Conservation (phyloP, 2,329 filamentous ascomycete genomes). For the Colletotrichum paranaense region DNA sequence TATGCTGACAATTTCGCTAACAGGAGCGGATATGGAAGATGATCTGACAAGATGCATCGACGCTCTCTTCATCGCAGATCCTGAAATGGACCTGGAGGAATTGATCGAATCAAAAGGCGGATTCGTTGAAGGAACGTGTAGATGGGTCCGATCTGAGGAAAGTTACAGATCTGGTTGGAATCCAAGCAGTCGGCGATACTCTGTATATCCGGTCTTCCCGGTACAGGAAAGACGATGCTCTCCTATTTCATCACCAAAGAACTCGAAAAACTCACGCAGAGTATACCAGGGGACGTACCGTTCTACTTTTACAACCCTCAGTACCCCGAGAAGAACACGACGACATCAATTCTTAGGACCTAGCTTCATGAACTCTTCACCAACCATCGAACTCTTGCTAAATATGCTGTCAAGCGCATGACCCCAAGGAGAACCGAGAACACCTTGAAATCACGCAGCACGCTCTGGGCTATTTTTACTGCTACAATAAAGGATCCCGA, state of each 20-base stretch:
- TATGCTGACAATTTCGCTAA: no score
- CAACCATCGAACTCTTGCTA: no score
- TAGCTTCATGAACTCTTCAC: no score
- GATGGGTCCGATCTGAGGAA: background rate
- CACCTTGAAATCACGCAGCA: no score
- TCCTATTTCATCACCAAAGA: background rate
- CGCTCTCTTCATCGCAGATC: background rate
- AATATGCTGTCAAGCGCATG: no score
- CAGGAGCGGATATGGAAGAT: no score
- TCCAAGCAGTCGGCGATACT: background rate
- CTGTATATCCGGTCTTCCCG: background rate
- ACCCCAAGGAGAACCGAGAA: no score
- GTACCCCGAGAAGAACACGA: no score
- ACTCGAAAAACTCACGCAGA: background rate
- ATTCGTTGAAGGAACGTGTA: background rate
- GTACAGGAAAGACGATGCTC: background rate
- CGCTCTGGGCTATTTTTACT: no score
- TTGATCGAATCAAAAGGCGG: background rate
- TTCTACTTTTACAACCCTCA: background rate
- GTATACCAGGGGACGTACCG: background rate
- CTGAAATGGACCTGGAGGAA: background rate
- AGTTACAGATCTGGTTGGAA: background rate
- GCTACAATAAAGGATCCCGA: no score
- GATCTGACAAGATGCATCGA: background rate
- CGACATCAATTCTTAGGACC: no score